Evolutionary conservation across 768 basidiomycete species (phyloP), one percentile per base, ranked within the genome.

Genomic region (Tremella yokohamensis): DNA sequence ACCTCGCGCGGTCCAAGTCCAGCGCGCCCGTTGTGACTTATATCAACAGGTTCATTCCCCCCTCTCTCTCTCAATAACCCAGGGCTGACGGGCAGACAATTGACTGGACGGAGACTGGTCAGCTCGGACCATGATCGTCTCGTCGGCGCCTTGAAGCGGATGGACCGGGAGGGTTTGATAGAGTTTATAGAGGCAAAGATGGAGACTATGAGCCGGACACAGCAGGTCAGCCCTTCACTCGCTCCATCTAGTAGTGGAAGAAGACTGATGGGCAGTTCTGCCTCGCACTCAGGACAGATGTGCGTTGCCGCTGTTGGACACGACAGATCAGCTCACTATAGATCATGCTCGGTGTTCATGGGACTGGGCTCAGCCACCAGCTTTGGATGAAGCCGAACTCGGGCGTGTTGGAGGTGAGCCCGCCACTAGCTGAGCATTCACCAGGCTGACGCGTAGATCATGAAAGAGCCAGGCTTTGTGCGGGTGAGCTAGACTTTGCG

Each of bases 341-440:
- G 63, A 60, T 72, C 40, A 62, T 72, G 26, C 52, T 72, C 40
- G 68, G 68, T 1, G 65, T 72, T 11, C 70, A 72, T 49, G 70
- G 70, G 11, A 72, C 69, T 53, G 70, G 70, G n/a, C 40, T 72
- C 16, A 68, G 53, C 11, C 70, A 72, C 52, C 58, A 61, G 34
- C 40, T 72, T 49, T 72, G 68, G 68, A 67, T 68, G 68, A 64
- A 59, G 40, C 67, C 70, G 8, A 61, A 62, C 9, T 57, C 63
- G 38, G 65, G 54, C 0, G 62, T 72, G n/a, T 20, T 72, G 4
- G 70, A 72, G 52, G 65, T 70, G 54, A 55, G 65, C 45, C 42
- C 9, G 29, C 24, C 8, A 12, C 22, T 49, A 52, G n/a, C 49
- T 56, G 12, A 15, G 37, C 26, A 19, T 42, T 6, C 2, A 16